Base-by-base conservation (phyloP, 2,329 filamentous ascomycete genomes). In the Ampelomyces quisqualis region DNA sequence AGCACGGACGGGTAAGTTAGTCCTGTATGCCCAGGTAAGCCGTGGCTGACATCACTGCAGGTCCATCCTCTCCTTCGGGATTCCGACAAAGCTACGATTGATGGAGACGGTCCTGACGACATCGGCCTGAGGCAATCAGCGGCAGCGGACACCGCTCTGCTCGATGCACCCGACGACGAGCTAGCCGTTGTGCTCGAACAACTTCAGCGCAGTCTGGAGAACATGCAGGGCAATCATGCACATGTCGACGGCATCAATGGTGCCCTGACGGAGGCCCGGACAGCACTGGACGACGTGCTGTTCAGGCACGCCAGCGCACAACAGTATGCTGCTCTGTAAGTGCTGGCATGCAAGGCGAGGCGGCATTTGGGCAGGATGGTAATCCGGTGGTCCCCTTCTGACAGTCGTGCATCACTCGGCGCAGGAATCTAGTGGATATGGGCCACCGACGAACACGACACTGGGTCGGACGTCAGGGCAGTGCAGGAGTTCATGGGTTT, bases 131-230 rank as follows among this genome's bases (percentile, higher is more conserved):
- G 49, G 44, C 48, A 13, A 46, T 48, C 42, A 47, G 36, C 37
- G 24, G 43, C 47, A 42, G 39, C 39, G 15, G 47, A 58, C 20
- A 38, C 43, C 11, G 47, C 52, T 5, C 33, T 55, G 28, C 43
- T 68, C 31, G 64, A 67, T 38, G 37, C 48, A 28, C 47, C 60
- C 29, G 62, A 68, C 48, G 38, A 50, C 28, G 57, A 68, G 29
- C 49, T 71, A 8, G 58, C 45, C 13, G 57, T 63, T 18, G 46
- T 70, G 24, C 57, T 70, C 29, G 59, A 59, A 40, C 67, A 68
- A 48, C 58, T 71, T 33, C 57, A 57, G 22, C 65, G 60, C 28
- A 69, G 68, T 49, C 46, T 71, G 4, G 62, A 68, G 36, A 65
- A 55, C 22, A 65, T 71, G 60, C 64, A 67, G 46, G 57, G 55